Evolutionary conservation across 2,329 filamentous ascomycete genomes (phyloP), one percentile per base, ranked within the genome.

Genomic region (Fusarium robinianum): DNA sequence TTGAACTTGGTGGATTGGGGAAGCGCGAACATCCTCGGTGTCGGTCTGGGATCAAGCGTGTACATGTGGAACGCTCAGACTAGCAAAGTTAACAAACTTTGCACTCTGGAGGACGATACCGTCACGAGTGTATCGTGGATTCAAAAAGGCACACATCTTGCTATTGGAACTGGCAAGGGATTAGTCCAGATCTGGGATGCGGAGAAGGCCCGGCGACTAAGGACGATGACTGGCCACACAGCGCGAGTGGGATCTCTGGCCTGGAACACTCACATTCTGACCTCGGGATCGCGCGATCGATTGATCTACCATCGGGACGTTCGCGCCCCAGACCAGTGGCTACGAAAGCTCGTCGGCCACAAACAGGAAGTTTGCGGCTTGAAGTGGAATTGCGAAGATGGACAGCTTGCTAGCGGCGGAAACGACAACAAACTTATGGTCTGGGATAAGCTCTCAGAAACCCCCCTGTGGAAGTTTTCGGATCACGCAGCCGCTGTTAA

Each of bases 341-440:
- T 96, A 22, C 81, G 85, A 45, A 91, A 90, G 62, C 77, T 99
- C 4, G 84, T 90, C 6, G 94, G 94, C 6, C 94, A 99, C 69
- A 99, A 97, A 68, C 94, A 99, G 71, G 94, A 99, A 71, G 90
- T 99, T 9, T 99, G 94, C 65, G 94, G 94, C 7, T 73, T 99
- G 36, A 91, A 91, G 61, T 99, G 94, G 94, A 99, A 99, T 62
- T 88, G 88, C 44, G 91, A 97, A 58, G 92, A 96, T 61, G 88
- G 90, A 5, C 94, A 99, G 67, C 78, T 99, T 17, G 94, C 94
- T 9, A 95, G 89, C 41, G 94, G 94, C 35, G 94, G 94, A 5
- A 99, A 99, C 68, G 94, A 99, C 73, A 99, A 99, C 73, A 97
- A 97, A 67, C 78, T 99, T 31, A 94, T 97, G 81, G 90, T 99